phyloP scores from a whole-genome alignment of 1,284 basidiomycete genomes.

The Anthracocystis panici-leucophaei region DNA sequence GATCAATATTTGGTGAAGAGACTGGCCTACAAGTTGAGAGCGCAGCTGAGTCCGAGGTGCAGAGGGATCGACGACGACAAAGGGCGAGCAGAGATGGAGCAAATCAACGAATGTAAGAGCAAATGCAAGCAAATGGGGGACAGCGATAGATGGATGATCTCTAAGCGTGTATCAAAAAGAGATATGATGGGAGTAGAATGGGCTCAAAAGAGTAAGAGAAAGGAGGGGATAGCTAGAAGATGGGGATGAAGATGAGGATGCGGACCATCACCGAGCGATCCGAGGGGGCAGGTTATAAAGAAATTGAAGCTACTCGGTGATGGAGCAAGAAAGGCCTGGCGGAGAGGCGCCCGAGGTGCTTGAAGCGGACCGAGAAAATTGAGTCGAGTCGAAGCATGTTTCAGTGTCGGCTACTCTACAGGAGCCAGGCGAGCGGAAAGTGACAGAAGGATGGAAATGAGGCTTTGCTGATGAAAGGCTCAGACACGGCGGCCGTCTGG shows the following conservation, averaged over 20 bases:
- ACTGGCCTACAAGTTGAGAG: constrained; percentile 12
- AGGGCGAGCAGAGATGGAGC: constrained; percentile 13
- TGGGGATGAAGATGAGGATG: constrained; percentile 26
- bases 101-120: constrained; percentile 27
- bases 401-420: constrained; percentile 26
- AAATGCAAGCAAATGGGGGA: constrained; percentile 20
- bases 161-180: constrained; percentile 11
- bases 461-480: not conserved
- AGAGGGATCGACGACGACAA: constrained; percentile 16
- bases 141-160: not conserved
- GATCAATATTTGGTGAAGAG: constrained; percentile 2
- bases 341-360: constrained; percentile 47
- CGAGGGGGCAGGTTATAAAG: constrained; percentile 49
- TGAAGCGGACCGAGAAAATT: constrained; percentile 33
- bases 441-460: constrained; percentile 14
- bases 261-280: constrained; percentile 49
- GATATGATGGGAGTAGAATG: constrained; percentile 42
- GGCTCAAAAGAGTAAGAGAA: constrained; percentile 9
- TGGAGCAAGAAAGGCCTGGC: constrained; percentile 23
- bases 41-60: constrained; percentile 24
- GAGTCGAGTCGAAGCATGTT: constrained; percentile 23
- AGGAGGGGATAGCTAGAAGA: constrained; percentile 23
- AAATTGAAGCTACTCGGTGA: constrained; percentile 35
- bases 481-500: constrained; percentile 1
- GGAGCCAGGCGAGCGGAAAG: constrained; percentile 9